Percentiles rank a stretch among this genome's conserved stretches.
These are phyloP conservation scores for Daldinia concentrica DNA, from an alignment of 495 filamentous ascomycete species.

Conservation along the genomic window DNA sequence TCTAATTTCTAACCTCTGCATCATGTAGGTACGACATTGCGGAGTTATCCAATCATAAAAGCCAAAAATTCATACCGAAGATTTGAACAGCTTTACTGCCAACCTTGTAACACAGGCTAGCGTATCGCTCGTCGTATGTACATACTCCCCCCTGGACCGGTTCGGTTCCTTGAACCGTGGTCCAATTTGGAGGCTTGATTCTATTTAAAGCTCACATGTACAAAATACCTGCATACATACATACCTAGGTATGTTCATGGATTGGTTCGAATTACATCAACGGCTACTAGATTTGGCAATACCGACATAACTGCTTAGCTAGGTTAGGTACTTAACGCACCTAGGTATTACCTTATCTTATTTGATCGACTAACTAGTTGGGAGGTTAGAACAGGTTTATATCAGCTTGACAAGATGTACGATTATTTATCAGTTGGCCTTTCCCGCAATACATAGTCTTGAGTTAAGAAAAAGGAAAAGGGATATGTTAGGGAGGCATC, in stretches of 20 bases:
- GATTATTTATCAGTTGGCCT: too few relatives aligned
- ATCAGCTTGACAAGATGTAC: too few relatives aligned
- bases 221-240: neutral
- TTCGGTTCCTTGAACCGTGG: neutral
- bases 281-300: neutral
- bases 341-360: neutral
- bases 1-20: neutral
- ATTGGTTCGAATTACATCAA: slow-evolving; percentile 10
- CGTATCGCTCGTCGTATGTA: neutral
- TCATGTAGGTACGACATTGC: neutral
- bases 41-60: neutral
- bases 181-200: slow-evolving; percentile 17
- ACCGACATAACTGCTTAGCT: neutral
- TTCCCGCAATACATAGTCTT: too few relatives aligned
- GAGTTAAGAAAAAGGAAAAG: too few relatives aligned
- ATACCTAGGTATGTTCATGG: neutral
- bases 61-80: neutral
- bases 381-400: too few relatives aligned
- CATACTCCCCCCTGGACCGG: slow-evolving; percentile 1
- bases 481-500: neutral
- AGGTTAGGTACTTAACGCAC: neutral
- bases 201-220: slow-evolving; percentile 20
- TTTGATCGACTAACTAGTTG: too few relatives aligned
- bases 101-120: neutral
- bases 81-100: neutral